These are phyloP conservation scores for Pyrenochaeta sp. DNA, from an alignment of 2,329 filamentous ascomycete species.

Conservation along the genomic window DNA sequence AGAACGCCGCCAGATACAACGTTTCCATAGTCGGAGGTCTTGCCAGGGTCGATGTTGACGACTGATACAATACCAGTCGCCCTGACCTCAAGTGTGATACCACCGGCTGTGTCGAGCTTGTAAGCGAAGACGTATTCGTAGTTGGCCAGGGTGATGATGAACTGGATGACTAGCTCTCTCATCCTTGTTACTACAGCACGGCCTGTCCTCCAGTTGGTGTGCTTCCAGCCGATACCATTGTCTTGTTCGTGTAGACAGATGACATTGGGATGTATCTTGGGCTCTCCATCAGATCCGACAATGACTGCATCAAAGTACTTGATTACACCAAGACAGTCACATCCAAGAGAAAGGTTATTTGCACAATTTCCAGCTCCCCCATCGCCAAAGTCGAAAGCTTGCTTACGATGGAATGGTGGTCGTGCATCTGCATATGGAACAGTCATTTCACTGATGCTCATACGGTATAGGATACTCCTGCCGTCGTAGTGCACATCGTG, in stretches of 20 bases:
- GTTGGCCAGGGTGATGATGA: slow-evolving; percentile 35
- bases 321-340: slow-evolving; percentile 73
- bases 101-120: slow-evolving; percentile 62
- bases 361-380: slow-evolving; percentile 70
- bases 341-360: slow-evolving; percentile 72
- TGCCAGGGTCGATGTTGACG: slow-evolving; percentile 65
- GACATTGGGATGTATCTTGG: slow-evolving; percentile 57
- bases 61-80: slow-evolving; percentile 58
- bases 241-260: slow-evolving; percentile 69
- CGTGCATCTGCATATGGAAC: slow-evolving; percentile 72
- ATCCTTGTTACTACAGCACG: slow-evolving; percentile 28
- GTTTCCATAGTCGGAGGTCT: slow-evolving; percentile 64
- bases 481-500: slow-evolving; percentile 75
- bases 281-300: slow-evolving; percentile 61
- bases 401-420: slow-evolving; percentile 71
- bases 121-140: slow-evolving; percentile 50
- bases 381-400: slow-evolving; percentile 76
- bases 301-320: slow-evolving; percentile 69
- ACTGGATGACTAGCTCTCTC: slow-evolving; percentile 33
- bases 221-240: slow-evolving; percentile 38
- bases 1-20: slow-evolving; percentile 70
- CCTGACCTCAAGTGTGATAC: slow-evolving; percentile 60
- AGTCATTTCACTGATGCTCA: slow-evolving; percentile 73
- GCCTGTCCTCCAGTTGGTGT: slow-evolving; percentile 35
- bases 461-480: slow-evolving; percentile 69